Base-by-base conservation (phyloP, 352 stramenopile genomes). In the Peronosclerospora sorghi region DNA sequence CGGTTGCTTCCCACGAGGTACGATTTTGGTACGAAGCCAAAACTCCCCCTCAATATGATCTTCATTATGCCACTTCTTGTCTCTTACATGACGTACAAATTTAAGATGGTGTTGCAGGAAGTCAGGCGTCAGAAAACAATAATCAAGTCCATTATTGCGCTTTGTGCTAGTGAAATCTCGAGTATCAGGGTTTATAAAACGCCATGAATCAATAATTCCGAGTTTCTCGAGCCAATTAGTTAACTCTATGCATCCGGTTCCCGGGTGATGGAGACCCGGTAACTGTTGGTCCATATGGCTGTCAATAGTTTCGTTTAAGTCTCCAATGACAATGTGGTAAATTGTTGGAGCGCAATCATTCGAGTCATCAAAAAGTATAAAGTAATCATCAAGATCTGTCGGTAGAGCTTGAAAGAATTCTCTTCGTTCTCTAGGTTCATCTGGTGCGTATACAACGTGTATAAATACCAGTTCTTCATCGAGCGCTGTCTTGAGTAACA, bases 11-110 rank as follows among this genome's bases (percentile, higher is more conserved):
- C 9, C 21, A 1, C 19, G 19, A 1, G 46, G 30, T 30, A 55
- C 17, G 29, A 45, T 26, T 23, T 43, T 51, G 2, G 24, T 45
- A 1, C 44, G n/a, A n/a, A n/a, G 20, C 0, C 28, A 4, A 27
- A 54, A 40, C 14, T 43, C 34, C 7, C 51, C 34, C 2, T 20
- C 34, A 35, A 48, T 35, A 21, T 51, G 45, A 10, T 54, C 45
- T 35, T 59, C 51, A n/a, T 35, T 48, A 20, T 54, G 39, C 44
- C 51, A 59, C 9, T 47, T 44, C 1, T 17, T 10, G 17, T 59
- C 44, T 2, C 35, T 6, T 2, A 55, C 23, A 37, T 55, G 40
- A 1, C 32, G 13, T 1, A 54, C n/a, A 10, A 23, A 32, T 9
- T 26, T 39, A 1, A 59, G 14, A 23, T 59, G 27, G 7, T 47